Evolutionary conservation across 2,329 filamentous ascomycete species (phyloP), one percentile per base, ranked within the genome.

Genomic region (Cadophora luteo-olivacea): DNA sequence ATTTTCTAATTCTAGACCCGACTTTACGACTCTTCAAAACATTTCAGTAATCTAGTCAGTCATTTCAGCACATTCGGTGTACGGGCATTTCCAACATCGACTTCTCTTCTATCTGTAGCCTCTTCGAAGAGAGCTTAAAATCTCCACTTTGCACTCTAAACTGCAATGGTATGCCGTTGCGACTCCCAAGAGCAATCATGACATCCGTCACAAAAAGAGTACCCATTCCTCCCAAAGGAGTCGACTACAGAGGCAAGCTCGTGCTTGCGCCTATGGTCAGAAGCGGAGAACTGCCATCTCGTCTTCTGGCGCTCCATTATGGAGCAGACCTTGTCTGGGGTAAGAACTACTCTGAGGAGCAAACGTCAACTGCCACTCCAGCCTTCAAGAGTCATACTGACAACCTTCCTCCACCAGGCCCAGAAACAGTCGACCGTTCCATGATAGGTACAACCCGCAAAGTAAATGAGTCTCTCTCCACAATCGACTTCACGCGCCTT

Each of bases 191-290:
- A 79, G 80, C 82, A 79, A 83, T 81, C 78, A 92, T 91, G 88
- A 83, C 85, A 76, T 79, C 85, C 66, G 81, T 82, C 75, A 75
- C 83, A 69, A 90, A 91, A 78, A 89, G 85, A 78, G 92, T 97
- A 48, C 91, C 93, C 63, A 97, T 97, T 73, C 95, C 95, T 72
- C 87, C 85, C 70, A 92, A 91, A 80, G 95, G 95, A 63, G 94
- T 97, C 76, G 94, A 97, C 83, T 98, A 97, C 81, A 89, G 95
- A 75, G 92, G 92, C 81, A 97, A 97, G 81, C 82, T 98, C 72
- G 96, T 98, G 55, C 91, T 99, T 72, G 96, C 96, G 70, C 96
- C 96, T 51, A 99, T 99, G 96, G 95, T 97, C 68, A 91, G 96
- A 74, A 97, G 93, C n/a, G 96, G 96, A 78, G 96, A 99, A 83